Conservation (phyloP, 805 yeast species). For the Saccharomycopsis schoenii region DNA sequence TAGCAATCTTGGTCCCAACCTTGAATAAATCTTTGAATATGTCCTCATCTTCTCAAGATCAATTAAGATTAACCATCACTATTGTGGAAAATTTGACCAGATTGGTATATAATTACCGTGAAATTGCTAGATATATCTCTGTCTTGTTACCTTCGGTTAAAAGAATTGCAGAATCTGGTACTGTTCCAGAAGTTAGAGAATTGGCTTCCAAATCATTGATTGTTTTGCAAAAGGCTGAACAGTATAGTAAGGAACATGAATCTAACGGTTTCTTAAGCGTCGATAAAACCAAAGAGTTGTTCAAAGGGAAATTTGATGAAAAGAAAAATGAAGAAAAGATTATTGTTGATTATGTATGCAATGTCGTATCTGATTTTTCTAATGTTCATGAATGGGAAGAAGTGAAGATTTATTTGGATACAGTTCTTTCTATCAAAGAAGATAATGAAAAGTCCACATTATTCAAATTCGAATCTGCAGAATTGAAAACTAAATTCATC, state of each 20-base stretch:
- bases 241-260: conserved; percentile 41
- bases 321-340: conserved; percentile 25
- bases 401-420: conserved; percentile 42
- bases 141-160: conserved; percentile 82
- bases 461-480: conserved; percentile 23
- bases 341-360: conserved; percentile 39
- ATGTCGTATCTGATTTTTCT: conserved; percentile 47
- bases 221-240: conserved; percentile 76
- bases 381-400: conserved; percentile 68
- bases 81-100: conserved; percentile 94
- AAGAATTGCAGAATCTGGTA: conserved; percentile 81
- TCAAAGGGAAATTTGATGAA: conserved; percentile 22
- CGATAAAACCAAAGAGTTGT: conserved; percentile 42
- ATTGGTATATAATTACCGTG: conserved; percentile 86
- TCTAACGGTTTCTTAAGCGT: conserved; percentile 64
- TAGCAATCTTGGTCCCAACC: conserved; percentile 84
- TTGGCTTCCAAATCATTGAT: conserved; percentile 77
- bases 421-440: conserved; percentile 27
- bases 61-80: conserved; percentile 91
- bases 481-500: conserved; percentile 31
- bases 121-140: conserved; percentile 83
- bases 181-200: conserved; percentile 93
- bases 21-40: conserved; percentile 79
- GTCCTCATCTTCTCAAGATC: conserved; percentile 88
- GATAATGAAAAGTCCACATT: conserved; percentile 19